Conservation (phyloP, 352 stramenopile species). For the Globisporangium sylvaticum region DNA sequence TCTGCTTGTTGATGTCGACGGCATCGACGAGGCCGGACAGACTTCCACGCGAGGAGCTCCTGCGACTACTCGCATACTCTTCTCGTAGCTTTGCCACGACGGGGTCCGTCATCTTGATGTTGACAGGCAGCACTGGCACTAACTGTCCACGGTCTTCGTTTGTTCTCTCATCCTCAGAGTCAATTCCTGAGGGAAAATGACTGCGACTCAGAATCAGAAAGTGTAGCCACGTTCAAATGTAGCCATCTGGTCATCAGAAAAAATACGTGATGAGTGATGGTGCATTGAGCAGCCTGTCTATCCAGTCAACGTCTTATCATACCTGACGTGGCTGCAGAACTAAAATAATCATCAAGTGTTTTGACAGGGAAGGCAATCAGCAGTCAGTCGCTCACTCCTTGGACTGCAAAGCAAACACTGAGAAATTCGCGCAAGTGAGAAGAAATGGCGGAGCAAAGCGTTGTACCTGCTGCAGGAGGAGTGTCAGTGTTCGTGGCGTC, state of each 20-base stretch:
- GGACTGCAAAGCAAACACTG: too few species aligned
- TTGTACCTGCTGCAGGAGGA: background rate
- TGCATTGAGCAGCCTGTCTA: background rate
- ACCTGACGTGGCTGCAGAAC: background rate
- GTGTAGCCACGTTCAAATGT: conserved; percentile 5
- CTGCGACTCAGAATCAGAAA: background rate
- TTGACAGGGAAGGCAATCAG: too few species aligned
- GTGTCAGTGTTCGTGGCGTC: background rate
- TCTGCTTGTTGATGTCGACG: conserved; percentile 29
- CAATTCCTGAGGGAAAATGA: background rate
- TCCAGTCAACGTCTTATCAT: background rate
- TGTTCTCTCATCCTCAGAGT: conserved; percentile 1
- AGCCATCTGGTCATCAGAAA: background rate
- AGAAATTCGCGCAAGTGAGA: background rate
- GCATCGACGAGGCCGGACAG: background rate
- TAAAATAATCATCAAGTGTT: background rate
- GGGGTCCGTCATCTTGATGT: conserved; percentile 3
- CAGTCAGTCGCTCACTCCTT: too few species aligned
- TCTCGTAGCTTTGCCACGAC: conserved; percentile 12
- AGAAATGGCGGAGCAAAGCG: background rate
- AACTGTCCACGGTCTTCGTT: background rate
- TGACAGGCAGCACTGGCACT: background rate
- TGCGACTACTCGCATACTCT: conserved; percentile 3
- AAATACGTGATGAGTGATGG: background rate
- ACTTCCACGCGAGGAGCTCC: conserved; percentile 1